These are phyloP conservation scores for Adansonia digitata DNA, from an alignment of 345 rosid species.

Conservation along the genomic window DNA sequence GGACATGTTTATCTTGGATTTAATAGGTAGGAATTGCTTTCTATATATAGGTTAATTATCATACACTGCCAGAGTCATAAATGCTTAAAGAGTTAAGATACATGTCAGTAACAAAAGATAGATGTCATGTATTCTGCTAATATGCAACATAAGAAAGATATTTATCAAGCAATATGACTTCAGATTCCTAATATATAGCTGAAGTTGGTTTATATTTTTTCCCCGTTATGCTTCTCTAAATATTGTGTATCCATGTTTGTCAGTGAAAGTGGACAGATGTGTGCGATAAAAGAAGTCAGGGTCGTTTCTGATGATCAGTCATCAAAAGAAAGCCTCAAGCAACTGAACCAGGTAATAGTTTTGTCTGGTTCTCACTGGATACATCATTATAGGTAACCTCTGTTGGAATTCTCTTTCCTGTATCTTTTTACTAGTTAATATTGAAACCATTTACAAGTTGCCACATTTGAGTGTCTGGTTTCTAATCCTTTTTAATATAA, in stretches of 20 bases:
- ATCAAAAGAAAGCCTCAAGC: conserved; percentile 83
- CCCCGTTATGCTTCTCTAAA: conserved; percentile 15
- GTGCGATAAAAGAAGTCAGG: conserved; percentile 94
- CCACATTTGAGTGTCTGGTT: conserved; percentile 7
- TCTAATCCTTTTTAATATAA: conserved; percentile 13
- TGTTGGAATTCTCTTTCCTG: not conserved
- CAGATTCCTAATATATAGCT: not conserved
- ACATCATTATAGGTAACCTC: not conserved
- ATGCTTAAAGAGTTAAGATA: not conserved
- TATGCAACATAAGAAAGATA: not conserved
- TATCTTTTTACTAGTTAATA: not conserved
- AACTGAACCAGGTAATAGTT: conserved; percentile 72
- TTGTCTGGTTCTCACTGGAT: not conserved
- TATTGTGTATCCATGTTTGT: conserved; percentile 5
- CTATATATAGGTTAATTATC: not conserved
- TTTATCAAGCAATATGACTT: not conserved
- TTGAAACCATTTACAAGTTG: not conserved
- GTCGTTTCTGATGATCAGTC: conserved; percentile 75
- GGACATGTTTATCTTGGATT: conserved; percentile 93
- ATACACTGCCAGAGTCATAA: not conserved
- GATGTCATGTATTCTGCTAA: not conserved
- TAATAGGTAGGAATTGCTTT: conserved; percentile 53
- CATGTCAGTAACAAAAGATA: not conserved
- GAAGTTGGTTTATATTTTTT: not conserved
- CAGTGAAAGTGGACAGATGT: conserved; percentile 89